phyloP scores from a whole-genome alignment of 139 green algal genomes.

The Chlamydomonas eustigma region DNA sequence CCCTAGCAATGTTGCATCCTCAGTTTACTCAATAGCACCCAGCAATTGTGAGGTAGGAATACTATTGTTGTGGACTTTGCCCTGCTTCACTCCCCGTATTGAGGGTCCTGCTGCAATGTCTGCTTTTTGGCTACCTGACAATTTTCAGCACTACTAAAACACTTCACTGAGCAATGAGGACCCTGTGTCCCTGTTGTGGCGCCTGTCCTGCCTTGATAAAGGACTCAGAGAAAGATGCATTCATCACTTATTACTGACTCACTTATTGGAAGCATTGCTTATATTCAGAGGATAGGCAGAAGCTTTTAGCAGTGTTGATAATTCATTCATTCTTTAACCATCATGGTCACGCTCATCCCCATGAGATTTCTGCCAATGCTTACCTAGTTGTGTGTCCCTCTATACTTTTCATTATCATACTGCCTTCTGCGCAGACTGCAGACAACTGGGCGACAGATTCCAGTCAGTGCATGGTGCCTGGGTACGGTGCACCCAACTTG shows the following conservation, averaged over 20 bases:
- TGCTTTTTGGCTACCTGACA: not conserved
- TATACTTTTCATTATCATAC: not conserved
- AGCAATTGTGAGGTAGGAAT: not conserved
- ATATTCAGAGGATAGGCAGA: not conserved
- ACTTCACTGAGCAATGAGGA: not conserved
- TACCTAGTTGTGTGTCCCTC: not conserved
- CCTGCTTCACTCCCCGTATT: too few species aligned
- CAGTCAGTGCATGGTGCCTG: not conserved
- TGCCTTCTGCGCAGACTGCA: slow-evolving; percentile 7
- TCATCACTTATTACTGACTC: too few species aligned
- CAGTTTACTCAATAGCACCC: not conserved
- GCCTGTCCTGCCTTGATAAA: too few species aligned
- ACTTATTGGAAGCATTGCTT: too few species aligned
- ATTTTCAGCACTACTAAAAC: not conserved
- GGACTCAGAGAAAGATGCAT: too few species aligned
- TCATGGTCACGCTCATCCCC: not conserved
- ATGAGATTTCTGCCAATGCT: not conserved
- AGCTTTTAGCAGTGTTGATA: not conserved
- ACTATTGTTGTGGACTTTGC: too few species aligned
- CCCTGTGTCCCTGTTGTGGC: too few species aligned
- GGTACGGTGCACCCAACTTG: not conserved
- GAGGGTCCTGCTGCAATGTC: not conserved
- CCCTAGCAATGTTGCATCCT: not conserved
- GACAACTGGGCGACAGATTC: slow-evolving; percentile 4
- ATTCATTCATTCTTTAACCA: not conserved